Evolutionary conservation across 2,329 filamentous ascomycete genomes (phyloP).

Genomic region (Trichoderma asperellum): DNA sequence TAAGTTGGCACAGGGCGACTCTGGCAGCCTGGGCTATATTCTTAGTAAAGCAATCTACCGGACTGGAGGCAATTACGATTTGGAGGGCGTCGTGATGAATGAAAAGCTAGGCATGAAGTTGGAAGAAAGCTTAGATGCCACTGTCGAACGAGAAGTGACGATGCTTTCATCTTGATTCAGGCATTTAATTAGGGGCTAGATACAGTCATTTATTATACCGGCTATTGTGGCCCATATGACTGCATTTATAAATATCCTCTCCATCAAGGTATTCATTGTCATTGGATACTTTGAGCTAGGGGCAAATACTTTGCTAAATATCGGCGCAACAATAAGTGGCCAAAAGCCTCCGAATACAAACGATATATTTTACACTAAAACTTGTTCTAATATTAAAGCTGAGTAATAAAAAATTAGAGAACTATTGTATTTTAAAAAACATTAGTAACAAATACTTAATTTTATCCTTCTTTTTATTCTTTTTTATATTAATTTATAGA

Average conservation of each 20-base stretch:
- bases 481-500: no score
- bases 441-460: no score
- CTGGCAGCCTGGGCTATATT: background rate
- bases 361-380: background rate
- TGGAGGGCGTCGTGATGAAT: conserved; percentile 8
- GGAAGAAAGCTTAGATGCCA: conserved; percentile 1
- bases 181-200: background rate
- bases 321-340: background rate
- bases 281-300: background rate
- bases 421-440: no score
- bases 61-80: conserved; percentile 1
- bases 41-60: conserved; percentile 7
- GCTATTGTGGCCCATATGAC: background rate
- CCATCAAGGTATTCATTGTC: background rate
- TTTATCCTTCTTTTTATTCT: no score
- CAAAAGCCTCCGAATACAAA: background rate
- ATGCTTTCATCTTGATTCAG: background rate
- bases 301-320: background rate
- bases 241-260: background rate
- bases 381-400: no score
- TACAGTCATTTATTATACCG: background rate
- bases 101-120: conserved; percentile 1
- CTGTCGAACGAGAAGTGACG: background rate
- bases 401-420: no score
- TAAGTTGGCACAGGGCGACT: conserved; percentile 1